A percentile compares a stretch with the other conserved stretches of the same genome.
Evolutionary conservation across 2,329 filamentous ascomycete species (phyloP).

Genomic region (Neospermospora avenae): DNA sequence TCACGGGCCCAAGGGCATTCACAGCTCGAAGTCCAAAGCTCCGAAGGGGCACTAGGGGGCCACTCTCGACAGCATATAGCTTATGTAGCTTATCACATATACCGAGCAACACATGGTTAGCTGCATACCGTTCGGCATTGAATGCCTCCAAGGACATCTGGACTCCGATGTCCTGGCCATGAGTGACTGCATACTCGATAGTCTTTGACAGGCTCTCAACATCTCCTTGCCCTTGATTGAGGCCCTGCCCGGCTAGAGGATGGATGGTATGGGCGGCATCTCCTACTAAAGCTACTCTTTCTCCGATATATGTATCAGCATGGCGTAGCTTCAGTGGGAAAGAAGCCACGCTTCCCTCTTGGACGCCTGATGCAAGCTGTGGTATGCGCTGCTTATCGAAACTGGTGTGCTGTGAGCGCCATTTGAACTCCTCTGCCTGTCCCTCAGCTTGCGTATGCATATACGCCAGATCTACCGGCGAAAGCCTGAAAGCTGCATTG

Average conservation of each 20-base stretch:
- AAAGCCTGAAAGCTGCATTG: conserved; percentile 87
- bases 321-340: conserved; percentile 92
- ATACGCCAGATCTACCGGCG: conserved; percentile 74
- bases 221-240: conserved; percentile 91
- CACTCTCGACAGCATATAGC: conserved; percentile 76
- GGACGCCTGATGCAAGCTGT: conserved; percentile 64
- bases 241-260: conserved; percentile 87
- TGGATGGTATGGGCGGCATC: conserved; percentile 96
- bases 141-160: conserved; percentile 78
- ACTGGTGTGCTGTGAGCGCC: conserved; percentile 72
- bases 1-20: conserved; percentile 70
- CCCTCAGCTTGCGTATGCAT: conserved; percentile 63
- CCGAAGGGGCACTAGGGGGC: conserved; percentile 75
- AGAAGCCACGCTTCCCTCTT: conserved; percentile 76
- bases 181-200: conserved; percentile 71
- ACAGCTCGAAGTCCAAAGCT: conserved; percentile 75
- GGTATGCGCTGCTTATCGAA: conserved; percentile 56
- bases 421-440: conserved; percentile 74
- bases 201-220: conserved; percentile 73
- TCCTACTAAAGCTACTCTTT: conserved; percentile 87
- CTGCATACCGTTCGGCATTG: conserved; percentile 73
- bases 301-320: conserved; percentile 87
- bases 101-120: conserved; percentile 75
- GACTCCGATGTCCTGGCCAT: conserved; percentile 85
- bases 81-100: conserved; percentile 90